Percentiles rank a stretch among this genome's conserved stretches.
These are phyloP conservation scores for Plasmodium reichenowi DNA, from an alignment of 169 alveolate genomes.

Conservation along the genomic window DNA sequence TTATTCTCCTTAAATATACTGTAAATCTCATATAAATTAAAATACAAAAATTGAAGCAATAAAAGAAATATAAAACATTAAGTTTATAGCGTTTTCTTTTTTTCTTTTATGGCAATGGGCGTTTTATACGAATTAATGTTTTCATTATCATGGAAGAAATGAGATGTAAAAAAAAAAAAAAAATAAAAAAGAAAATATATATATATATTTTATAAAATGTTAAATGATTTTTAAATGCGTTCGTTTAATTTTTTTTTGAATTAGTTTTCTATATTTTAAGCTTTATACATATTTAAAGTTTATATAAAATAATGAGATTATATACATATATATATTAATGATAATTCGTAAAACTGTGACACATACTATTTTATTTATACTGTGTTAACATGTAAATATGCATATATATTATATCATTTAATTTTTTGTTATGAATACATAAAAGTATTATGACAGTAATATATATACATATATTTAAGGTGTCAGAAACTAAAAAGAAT, in stretches of 20 bases:
- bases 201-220: too few species aligned
- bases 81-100: not conserved
- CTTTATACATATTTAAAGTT: too few species aligned
- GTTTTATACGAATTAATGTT: slow-evolving; percentile 11
- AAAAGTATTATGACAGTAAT: too few species aligned
- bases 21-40: not conserved
- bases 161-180: slow-evolving; percentile 62
- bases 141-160: slow-evolving; percentile 64
- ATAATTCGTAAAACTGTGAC: too few species aligned
- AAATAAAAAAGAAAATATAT: not conserved
- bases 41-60: not conserved
- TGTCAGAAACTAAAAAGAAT: too few species aligned
- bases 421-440: not conserved
- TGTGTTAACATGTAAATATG: not conserved
- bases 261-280: too few species aligned
- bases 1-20: slow-evolving; percentile 16
- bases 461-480: too few species aligned
- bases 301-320: too few species aligned
- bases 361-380: too few species aligned
- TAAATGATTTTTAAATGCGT: too few species aligned
- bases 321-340: too few species aligned
- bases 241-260: too few species aligned
- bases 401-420: not conserved
- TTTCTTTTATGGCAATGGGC: slow-evolving; percentile 40
- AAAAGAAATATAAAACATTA: not conserved